phyloP scores from a whole-genome alignment of 108 stramenopile species.

The Mayamaea pseudoterrestris region DNA sequence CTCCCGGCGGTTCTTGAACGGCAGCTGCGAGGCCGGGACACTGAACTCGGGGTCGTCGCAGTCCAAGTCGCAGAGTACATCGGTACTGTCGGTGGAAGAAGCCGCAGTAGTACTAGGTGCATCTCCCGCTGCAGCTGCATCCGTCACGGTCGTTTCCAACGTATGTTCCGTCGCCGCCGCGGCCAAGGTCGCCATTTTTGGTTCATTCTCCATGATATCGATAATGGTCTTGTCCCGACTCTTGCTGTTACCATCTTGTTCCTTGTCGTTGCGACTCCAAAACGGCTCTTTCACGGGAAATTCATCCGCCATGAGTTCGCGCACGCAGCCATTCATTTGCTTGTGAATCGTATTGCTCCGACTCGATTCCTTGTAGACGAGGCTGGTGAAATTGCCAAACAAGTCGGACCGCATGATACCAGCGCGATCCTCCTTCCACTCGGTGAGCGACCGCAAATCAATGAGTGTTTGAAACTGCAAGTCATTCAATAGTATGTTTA shows the following conservation, averaged over 20 bases:
- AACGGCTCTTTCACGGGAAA: conserved; percentile 26
- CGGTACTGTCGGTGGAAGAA: too few relatives aligned
- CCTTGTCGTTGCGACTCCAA: conserved; percentile 17
- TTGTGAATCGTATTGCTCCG: too few relatives aligned
- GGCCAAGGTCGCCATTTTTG: neutral
- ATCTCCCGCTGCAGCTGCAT: conserved; percentile 10
- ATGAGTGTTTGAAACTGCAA: conserved; percentile 67
- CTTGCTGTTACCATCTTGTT: conserved; percentile 14
- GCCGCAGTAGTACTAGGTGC: too few relatives aligned
- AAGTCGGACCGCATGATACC: conserved; percentile 50
- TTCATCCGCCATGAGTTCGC: conserved; percentile 37
- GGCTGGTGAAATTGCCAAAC: conserved; percentile 55
- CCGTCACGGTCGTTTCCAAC: conserved; percentile 6
- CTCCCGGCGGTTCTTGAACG: conserved; percentile 74
- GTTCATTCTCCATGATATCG: neutral
- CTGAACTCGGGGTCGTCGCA: conserved; percentile 27
- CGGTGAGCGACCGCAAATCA: conserved; percentile 76
- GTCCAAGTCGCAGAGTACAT: too few relatives aligned
- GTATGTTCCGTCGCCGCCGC: neutral
- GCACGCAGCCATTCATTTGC: conserved; percentile 54
- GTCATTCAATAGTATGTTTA: conserved; percentile 40
- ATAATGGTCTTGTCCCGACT: conserved; percentile 14
- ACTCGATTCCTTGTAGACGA: conserved; percentile 56
- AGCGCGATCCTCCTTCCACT: conserved; percentile 68
- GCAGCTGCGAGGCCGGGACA: neutral